phyloP scores from a whole-genome alignment of 441 rosid species.

The Bruguiera hainesii region DNA sequence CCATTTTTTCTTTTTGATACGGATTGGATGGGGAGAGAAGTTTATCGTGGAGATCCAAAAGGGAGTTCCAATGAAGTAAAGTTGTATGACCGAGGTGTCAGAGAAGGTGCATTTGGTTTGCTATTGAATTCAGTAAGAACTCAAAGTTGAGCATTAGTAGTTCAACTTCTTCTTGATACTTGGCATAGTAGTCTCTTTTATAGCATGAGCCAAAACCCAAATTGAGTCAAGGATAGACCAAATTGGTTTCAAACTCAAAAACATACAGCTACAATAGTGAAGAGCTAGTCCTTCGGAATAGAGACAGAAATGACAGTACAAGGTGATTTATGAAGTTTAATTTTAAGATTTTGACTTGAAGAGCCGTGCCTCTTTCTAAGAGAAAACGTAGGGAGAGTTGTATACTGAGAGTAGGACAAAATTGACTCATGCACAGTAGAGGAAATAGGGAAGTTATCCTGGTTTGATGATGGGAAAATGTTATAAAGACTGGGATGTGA shows the following conservation, averaged over 20 bases:
- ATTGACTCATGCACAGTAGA: background rate
- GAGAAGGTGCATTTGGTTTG: slow-evolving; percentile 99
- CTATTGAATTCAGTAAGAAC: slow-evolving; percentile 98
- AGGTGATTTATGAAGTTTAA: background rate
- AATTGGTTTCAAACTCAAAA: background rate
- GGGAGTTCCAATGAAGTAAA: slow-evolving; percentile 50
- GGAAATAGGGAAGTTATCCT: background rate
- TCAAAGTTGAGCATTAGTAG: slow-evolving; percentile 33
- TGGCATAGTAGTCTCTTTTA: background rate
- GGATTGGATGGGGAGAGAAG: slow-evolving; percentile 99
- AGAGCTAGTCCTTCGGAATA: no score
- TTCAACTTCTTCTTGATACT: slow-evolving; percentile 8
- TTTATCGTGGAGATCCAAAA: slow-evolving; percentile 91
- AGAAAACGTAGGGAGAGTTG: background rate
- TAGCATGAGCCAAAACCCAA: background rate
- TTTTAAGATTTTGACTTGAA: background rate
- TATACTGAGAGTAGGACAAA: background rate
- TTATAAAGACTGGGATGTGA: background rate
- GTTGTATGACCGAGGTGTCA: slow-evolving; percentile 80
- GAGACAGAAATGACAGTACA: background rate
- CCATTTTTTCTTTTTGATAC: slow-evolving; percentile 97
- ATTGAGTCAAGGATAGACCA: slow-evolving; percentile 1
- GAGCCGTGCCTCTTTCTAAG: background rate
- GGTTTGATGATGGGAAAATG: background rate
- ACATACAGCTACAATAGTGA: background rate